Base-by-base conservation (phyloP, 306 rosid species). In the Corylus americana region DNA sequence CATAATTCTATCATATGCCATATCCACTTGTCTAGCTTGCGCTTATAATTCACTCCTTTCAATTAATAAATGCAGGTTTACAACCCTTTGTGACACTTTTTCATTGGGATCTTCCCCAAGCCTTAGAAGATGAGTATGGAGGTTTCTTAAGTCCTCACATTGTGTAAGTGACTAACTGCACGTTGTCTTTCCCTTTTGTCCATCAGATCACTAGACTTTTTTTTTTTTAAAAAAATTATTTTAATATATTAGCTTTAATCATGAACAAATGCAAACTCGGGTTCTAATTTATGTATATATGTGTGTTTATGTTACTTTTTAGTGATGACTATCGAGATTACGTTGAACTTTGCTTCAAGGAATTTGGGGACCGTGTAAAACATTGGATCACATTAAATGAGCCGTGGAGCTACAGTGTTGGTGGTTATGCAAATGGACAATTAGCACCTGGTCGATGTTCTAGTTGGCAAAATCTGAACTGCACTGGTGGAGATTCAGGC, bases 381-480 rank as follows among this genome's bases (percentile, higher is more conserved):
- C 81, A 84, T 27, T 92, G 97, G 97, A 90, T 81, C 39, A 92
- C 97, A 11, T 61, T 88, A 71, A 92, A 92, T 74, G 92, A 90
- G 89, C 97, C 97, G 8, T 55, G 74, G 57, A 81, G 71, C 25
- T 85, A 44, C 51, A 75, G 87, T 35, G 47, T 8, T 35, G 66
- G 73, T 18, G 97, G 89, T 51, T 92, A 90, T 58, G 89, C 84
- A 55, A 10, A 0, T 1, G 97, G 94, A 6, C 25, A 55, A 9
- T 84, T 66, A 12, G 89, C 94, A 2, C 97, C 97, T 0, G 86
- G 87, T 4, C 91, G 92, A 37, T 92, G 97, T 75, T 92, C 97
- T 9, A 71, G 10, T 5, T 90, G 90, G 90, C 80, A 82, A 35
- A 75, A 78, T 17, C 18, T 68, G 27, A 89, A 83, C 63, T 93